phyloP scores from a whole-genome alignment of 2,329 filamentous ascomycete species.

The Neonectria magnoliae region DNA sequence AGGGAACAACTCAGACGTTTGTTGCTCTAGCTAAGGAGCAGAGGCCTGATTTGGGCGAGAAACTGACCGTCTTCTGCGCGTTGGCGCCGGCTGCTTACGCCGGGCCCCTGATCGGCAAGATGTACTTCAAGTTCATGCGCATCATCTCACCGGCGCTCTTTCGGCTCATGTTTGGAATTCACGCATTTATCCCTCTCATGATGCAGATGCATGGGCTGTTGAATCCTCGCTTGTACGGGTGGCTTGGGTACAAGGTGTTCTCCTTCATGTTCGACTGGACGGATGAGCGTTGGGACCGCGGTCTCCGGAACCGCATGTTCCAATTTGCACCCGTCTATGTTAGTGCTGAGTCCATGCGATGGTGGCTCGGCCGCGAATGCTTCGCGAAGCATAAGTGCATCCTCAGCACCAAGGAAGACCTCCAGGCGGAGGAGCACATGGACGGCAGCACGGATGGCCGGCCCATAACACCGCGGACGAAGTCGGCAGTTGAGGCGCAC shows the following conservation, averaged over 20 bases:
- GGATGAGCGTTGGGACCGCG: slow-evolving; percentile 85
- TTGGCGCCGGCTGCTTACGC: slow-evolving; percentile 92
- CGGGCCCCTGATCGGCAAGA: slow-evolving; percentile 83
- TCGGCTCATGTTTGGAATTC: slow-evolving; percentile 86
- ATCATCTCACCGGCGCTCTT: slow-evolving; percentile 81
- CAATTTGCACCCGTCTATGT: slow-evolving; percentile 94
- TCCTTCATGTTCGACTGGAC: slow-evolving; percentile 90
- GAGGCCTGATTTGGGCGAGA: slow-evolving; percentile 82
- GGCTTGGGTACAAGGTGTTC: slow-evolving; percentile 88
- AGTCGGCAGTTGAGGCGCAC: slow-evolving; percentile 46
- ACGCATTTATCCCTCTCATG: slow-evolving; percentile 94
- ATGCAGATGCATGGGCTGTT: slow-evolving; percentile 80
- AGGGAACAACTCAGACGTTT: slow-evolving; percentile 89
- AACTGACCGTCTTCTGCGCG: slow-evolving; percentile 89
- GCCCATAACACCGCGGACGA: slow-evolving; percentile 34
- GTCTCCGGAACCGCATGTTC: slow-evolving; percentile 83
- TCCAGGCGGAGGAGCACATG: slow-evolving; percentile 68
- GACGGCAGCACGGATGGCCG: slow-evolving; percentile 56
- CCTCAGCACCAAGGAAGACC: slow-evolving; percentile 78
- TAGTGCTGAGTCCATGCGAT: slow-evolving; percentile 88
- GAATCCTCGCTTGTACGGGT: slow-evolving; percentile 76
- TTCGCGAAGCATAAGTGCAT: slow-evolving; percentile 87
- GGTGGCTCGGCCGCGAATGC: slow-evolving; percentile 92
- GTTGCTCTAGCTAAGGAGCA: slow-evolving; percentile 92
- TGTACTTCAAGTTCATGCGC: slow-evolving; percentile 93